Base-by-base conservation (phyloP, 2,329 filamentous ascomycete genomes). In the Exophiala dermatitidis region DNA sequence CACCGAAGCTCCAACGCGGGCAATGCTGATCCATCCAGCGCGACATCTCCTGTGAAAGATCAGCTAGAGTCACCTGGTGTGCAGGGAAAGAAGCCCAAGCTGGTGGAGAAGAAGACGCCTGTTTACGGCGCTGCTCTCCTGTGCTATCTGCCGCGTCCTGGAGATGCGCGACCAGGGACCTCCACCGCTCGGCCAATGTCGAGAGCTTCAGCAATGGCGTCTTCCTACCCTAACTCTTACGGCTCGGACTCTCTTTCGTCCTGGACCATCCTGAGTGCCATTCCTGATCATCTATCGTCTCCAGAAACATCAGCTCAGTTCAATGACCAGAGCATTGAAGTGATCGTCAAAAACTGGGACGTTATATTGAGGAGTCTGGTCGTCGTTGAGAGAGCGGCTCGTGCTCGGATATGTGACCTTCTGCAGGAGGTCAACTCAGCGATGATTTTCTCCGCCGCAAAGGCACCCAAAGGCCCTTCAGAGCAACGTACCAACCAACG, bases 41-140 rank as follows among this genome's bases (percentile, higher is more conserved):
- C 52, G 19, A 32, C 29, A 3, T 48, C 52, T 2, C 31, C 32
- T 28, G 34, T 9, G 4, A 44, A 32, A 32, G 53, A 54, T 7
- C 36, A 52, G 7, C 53, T 44, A 30, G 34, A 48, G 6, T 30
- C 32, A 2, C 33, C 42, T 5, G 33, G 67, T 26, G 60, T 61
- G 5, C 46, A 50, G n/a, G 19, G 32, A 4, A 74, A 73, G 57
- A 68, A 69, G 36, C 71, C 70, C 46, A 75, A 75, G 59, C 68
- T 74, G 26, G 74, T 75, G 55, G 74, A 76, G 56, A 73, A 74
- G 64, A 77, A 76, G 62, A 79, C 75, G 1, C 79, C 79, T 3
- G 80, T 80, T 72, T 82, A 79, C 65, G 79, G 77, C 10, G 76
- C 82, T 45, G 77, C 77, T 7, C 74, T 82, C 31, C 76, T 79